Evolutionary conservation across 139 green algal genomes (phyloP), one percentile per base, ranked within the genome.

Genomic region (Auxenochlorella protothecoides): DNA sequence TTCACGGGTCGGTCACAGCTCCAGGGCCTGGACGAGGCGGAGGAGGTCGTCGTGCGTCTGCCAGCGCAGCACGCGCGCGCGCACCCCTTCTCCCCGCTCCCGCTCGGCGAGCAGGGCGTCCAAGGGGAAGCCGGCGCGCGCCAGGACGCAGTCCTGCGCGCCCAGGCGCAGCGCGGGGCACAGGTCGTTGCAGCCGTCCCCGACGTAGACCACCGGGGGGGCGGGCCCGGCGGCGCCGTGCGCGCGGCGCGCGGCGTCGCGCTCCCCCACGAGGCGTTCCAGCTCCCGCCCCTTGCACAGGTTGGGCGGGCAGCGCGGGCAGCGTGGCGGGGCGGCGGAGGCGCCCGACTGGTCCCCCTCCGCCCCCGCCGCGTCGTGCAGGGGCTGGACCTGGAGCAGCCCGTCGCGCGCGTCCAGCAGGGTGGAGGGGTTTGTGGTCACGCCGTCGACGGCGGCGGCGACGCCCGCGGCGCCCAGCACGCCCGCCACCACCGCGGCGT

Each of bases 271-370:
- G 52, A 91, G 66, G 13, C 68, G 63, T 3, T 74, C 69, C 70
- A 96, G 71, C 80, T 95, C 86, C 15, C 71, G 68, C 3, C 88
- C 89, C 77, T 95, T 95, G 86, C 90, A 96, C 59, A 96, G 62
- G 71, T 92, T 91, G 7, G 63, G 66, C 8, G 89, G 90, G 83
- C 90, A 96, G 3, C 84, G 71, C 0, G 63, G 57, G 84, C 90
- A 96, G 53, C 4, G 16, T 53, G 44, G 74, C 16, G 10, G 14
- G 44, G 55, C 4, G 51, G 51, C 13, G 70, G 4, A n/a, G 64
- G 53, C 53, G 64, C 60, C 6, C 14, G 16, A 27, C 13, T 2
- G 65, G 44, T n/a, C 65, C 63, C 27, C 71, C 65, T 6, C 56
- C 55, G 51, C 60, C 3, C 10, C 54, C 51, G 56, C 53, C 65